A percentile compares a stretch with the other conserved stretches of the same genome.
Evolutionary conservation across 108 stramenopile genomes (phyloP).

Genomic region (Nitzschia inconspicua): DNA sequence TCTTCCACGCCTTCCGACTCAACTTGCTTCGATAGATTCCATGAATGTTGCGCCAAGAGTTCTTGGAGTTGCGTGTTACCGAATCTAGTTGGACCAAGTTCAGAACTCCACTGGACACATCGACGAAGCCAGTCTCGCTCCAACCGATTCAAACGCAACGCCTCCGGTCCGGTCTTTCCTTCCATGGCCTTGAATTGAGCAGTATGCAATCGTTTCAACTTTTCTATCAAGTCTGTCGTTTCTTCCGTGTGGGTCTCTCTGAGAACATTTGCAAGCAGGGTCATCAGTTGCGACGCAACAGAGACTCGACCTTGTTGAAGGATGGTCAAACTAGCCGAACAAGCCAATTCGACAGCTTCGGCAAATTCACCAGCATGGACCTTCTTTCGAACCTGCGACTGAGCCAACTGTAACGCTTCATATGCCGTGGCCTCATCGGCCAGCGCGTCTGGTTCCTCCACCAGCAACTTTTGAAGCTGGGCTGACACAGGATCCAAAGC

Average conservation of each 20-base stretch:
- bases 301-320: slow-evolving; percentile 59
- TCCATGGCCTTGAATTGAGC: slow-evolving; percentile 64
- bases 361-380: slow-evolving; percentile 57
- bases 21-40: slow-evolving; percentile 46
- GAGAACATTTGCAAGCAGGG: slow-evolving; percentile 57
- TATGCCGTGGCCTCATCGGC: slow-evolving; percentile 76
- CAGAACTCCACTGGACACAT: slow-evolving; percentile 65
- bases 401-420: slow-evolving; percentile 85
- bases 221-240: slow-evolving; percentile 52
- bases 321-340: slow-evolving; percentile 40
- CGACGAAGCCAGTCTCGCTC: slow-evolving; percentile 72
- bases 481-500: slow-evolving; percentile 51
- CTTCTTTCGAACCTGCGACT: slow-evolving; percentile 70
- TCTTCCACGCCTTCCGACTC: slow-evolving; percentile 3
- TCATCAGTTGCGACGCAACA: slow-evolving; percentile 72
- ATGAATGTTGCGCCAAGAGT: slow-evolving; percentile 63
- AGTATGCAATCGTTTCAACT: slow-evolving; percentile 45
- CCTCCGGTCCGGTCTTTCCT: slow-evolving; percentile 39
- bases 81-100: slow-evolving; percentile 55
- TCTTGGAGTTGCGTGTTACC: slow-evolving; percentile 61
- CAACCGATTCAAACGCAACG: slow-evolving; percentile 60
- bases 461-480: slow-evolving; percentile 55
- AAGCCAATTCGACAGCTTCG: slow-evolving; percentile 57
- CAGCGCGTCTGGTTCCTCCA: slow-evolving; percentile 29
- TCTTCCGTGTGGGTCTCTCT: slow-evolving; percentile 71